phyloP scores from a whole-genome alignment of 2,329 filamentous ascomycete species.

The Hymenoscyphus fraxineus region DNA sequence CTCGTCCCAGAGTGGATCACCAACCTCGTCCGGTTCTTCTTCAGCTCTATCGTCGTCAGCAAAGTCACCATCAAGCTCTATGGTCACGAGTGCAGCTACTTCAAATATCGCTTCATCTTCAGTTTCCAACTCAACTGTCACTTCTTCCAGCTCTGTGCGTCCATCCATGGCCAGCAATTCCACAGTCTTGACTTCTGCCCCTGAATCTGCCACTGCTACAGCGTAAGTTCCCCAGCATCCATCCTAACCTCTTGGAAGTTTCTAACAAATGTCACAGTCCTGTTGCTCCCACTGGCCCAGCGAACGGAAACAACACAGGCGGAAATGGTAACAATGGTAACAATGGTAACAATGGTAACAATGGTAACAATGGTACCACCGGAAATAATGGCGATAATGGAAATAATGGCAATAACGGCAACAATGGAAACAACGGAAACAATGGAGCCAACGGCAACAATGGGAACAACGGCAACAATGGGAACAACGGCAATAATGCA shows the following conservation, averaged over 20 bases:
- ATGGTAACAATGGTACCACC: not conserved
- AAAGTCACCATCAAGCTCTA: not conserved
- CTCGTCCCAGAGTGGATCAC: conserved; percentile 3
- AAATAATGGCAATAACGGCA: not conserved
- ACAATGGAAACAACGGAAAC: not conserved
- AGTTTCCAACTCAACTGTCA: not conserved
- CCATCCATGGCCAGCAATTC: conserved; percentile 13
- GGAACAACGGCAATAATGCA: not conserved
- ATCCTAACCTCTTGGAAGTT: not conserved
- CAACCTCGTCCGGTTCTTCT: conserved; percentile 8
- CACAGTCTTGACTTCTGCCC: not conserved
- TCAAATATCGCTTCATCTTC: not conserved
- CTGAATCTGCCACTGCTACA: not conserved
- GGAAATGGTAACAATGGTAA: not conserved
- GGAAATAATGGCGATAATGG: not conserved
- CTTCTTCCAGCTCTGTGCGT: not conserved
- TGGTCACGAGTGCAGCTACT: not conserved
- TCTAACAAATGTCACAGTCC: not conserved
- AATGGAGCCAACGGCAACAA: not conserved
- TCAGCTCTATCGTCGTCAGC: not conserved
- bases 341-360: not conserved
- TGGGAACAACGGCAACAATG: not conserved
- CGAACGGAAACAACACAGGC: conserved; percentile 2
- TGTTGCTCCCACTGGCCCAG: conserved; percentile 15
- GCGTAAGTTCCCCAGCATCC: not conserved